phyloP scores from a whole-genome alignment of 2,329 filamentous ascomycete genomes.

The Ascochyta lentis region DNA sequence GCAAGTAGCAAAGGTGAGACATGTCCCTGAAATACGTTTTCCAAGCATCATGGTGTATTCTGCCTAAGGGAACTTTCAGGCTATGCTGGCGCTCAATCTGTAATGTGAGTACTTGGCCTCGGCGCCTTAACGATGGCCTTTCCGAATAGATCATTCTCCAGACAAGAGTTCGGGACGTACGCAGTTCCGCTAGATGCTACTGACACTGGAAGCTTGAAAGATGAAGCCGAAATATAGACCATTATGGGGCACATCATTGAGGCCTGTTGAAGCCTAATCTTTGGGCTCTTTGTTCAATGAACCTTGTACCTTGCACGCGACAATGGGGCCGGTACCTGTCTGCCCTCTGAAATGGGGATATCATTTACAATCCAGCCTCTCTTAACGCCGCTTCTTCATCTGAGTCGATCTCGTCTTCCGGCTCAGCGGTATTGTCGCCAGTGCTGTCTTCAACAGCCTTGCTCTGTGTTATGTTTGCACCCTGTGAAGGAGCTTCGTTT shows the following conservation, averaged over 20 bases:
- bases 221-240: too few relatives aligned
- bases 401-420: conserved; percentile 16
- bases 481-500: not conserved
- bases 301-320: not conserved
- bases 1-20: too few relatives aligned
- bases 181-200: not conserved
- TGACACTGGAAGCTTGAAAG: not conserved
- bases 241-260: not conserved
- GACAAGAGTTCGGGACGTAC: not conserved
- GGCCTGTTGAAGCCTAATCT: not conserved
- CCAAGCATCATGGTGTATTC: too few relatives aligned
- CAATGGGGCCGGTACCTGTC: not conserved
- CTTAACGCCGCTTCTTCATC: conserved; percentile 15
- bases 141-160: not conserved
- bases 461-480: not conserved
- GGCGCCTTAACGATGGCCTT: not conserved
- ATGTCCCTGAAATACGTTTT: too few relatives aligned
- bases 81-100: not conserved
- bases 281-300: not conserved
- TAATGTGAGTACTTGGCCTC: not conserved
- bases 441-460: not conserved
- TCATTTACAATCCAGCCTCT: conserved; percentile 11
- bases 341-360: not conserved
- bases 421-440: not conserved
- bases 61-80: too few relatives aligned